Conservation (phyloP, 148 eudicot genomes). For the Agrostemma githago region DNA sequence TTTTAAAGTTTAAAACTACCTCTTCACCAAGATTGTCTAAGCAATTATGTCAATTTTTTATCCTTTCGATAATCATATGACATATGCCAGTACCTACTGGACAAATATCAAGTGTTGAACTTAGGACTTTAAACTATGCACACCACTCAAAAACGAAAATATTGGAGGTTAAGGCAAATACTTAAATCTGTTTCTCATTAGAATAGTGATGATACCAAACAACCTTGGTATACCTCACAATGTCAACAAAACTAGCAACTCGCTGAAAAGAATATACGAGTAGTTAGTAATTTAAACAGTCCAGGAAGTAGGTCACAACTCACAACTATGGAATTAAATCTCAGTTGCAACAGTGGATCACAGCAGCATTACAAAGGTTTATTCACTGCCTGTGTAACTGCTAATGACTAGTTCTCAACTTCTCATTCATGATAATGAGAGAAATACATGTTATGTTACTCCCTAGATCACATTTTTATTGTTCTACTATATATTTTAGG, state of each 20-base stretch:
- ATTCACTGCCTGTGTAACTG: neutral
- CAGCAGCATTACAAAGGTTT: neutral
- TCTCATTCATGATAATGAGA: neutral
- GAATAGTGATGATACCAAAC: neutral
- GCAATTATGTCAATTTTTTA: neutral
- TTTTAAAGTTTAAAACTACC: neutral
- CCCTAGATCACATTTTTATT: too few relatives aligned
- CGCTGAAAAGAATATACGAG: neutral
- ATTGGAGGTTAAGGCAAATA: neutral
- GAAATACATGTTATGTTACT: neutral
- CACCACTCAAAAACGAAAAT: neutral
- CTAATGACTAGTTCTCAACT: neutral
- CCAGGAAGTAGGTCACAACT: neutral
- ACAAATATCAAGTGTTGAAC: neutral
- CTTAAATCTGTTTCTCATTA: neutral
- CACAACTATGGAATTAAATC: neutral
- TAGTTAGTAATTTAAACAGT: neutral
- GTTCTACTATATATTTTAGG: too few relatives aligned
- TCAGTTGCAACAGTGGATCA: neutral
- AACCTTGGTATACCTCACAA: neutral
- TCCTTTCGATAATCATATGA: neutral
- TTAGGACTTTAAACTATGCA: neutral
- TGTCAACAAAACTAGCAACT: neutral
- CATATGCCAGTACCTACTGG: neutral
- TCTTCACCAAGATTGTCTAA: neutral